A percentile compares a stretch with the other conserved stretches of the same genome.
Evolutionary conservation across 306 rosid genomes (phyloP).

Genomic region (Cicer cuneatum): DNA sequence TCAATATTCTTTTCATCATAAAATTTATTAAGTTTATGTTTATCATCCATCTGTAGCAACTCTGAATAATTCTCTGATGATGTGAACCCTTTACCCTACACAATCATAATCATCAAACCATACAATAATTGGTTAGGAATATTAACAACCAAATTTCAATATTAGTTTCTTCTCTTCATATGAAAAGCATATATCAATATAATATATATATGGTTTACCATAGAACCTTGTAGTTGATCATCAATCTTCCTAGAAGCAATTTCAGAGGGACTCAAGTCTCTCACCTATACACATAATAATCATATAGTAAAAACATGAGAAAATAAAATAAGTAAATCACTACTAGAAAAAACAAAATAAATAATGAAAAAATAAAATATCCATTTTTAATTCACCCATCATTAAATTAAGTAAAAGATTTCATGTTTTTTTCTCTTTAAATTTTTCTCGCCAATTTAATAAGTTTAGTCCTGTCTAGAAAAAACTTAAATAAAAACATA

Average conservation of each 20-base stretch:
- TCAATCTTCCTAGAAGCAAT: constrained; percentile 56
- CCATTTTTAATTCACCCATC: no score
- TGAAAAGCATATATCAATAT: constrained; percentile 11
- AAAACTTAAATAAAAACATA: not conserved
- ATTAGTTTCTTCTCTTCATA: constrained; percentile 17
- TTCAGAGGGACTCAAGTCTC: constrained; percentile 55
- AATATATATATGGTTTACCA: constrained; percentile 54
- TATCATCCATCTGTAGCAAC: constrained; percentile 48
- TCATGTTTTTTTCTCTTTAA: no score
- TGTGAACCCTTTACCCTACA: constrained; percentile 57
- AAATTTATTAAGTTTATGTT: constrained; percentile 36
- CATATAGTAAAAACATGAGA: not conserved
- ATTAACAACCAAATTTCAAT: constrained; percentile 26
- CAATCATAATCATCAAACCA: constrained; percentile 42
- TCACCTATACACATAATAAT: constrained; percentile 52
- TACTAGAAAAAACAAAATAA: no score
- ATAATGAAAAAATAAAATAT: no score
- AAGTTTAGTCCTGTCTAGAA: no score
- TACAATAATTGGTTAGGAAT: constrained; percentile 33
- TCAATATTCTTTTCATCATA: constrained; percentile 46
- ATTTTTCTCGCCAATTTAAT: no score
- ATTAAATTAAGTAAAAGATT: no score
- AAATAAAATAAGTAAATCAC: not conserved
- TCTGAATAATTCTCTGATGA: constrained; percentile 57
- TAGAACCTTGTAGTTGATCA: constrained; percentile 55